Base-by-base conservation (phyloP, 768 basidiomycete species). In the Tylopilus balloui region DNA sequence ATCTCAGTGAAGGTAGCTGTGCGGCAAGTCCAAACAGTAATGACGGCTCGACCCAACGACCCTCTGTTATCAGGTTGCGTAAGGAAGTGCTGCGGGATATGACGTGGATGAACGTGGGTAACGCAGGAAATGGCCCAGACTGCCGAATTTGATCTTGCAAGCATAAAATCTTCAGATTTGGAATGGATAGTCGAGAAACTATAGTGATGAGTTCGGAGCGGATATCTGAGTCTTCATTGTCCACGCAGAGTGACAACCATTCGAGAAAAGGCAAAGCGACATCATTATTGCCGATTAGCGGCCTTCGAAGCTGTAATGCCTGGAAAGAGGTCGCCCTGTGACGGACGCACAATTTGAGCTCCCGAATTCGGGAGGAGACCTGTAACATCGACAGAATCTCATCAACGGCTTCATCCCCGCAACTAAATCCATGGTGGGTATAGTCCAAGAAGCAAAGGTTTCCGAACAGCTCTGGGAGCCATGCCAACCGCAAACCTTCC, bases 371-470 rank as follows among this genome's bases (percentile, higher is more conserved):
- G 21, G 67, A 62, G 35, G 80, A 85, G 17, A 84, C 70, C 50
- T 71, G 66, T 23, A 88, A 69, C 65, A 86, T 79, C 23, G 71
- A 69, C 34, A 83, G 58, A 39, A 86, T 69, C 58, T 88, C 85
- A 24, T 72, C 59, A 9, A 80, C 73, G 3, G 82, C 79, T 46
- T 77, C 73, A 51, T 75, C 68, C 5, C 80, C 84, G 17, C 63
- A 66, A 32, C 76, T 84, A 65, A 86, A 84, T 19, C 81, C 79
- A 50, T 86, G 85, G 56, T 88, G 85, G 1, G 81, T 80, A 55
- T 86, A 88, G 63, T 87, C 81, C 36, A 88, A 72, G 57, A 71
- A 78, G 6, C 75, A 77, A 37, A 88, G 70, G 59, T 83, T 81
- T 32, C 70, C 69, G 56, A 81, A 87, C 28, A 87, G 69, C 10